Base-by-base conservation (phyloP, 441 rosid species). In the Gossypium schwendimanii region DNA sequence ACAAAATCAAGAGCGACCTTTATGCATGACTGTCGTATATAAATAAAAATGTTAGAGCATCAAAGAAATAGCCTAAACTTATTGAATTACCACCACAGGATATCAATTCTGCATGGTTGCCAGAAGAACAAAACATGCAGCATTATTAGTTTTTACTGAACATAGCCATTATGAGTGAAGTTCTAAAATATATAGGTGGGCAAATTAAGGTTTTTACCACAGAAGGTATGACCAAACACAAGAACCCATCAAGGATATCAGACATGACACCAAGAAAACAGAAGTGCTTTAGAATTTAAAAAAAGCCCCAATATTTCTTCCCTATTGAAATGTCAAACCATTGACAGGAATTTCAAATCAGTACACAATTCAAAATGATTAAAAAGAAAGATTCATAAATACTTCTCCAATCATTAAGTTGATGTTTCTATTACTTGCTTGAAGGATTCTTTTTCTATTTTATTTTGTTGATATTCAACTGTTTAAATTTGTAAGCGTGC, bases 1-100 rank as follows among this genome's bases (percentile, higher is more conserved):
- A 81, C 84, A 70, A 83, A 83, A 69, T 83, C 79, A 55, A 79
- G 81, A 10, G 81, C 84, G 9, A 79, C 82, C 73, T 79, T 81
- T 76, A 81, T 81, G 79, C 87, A 84, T 6, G 84, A 84, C 87
- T 84, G 77, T 68, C 18, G 1, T 15, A 52, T 6, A 52, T 28
- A 68, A 47, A 41, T 39, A 61, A 0, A 0, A 39, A 61, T 23
- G 20, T 8, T 60, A 69, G 47, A 66, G 14, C 26, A 12, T 69
- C 47, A 76, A 23, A 66, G 15, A 73, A 10, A 75, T 45, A 15
- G 18, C 64, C 15, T 39, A 23, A 3, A 12, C 45, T 1, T 14
- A 57, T 64, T 41, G 68, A 69, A 6, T 24, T 11, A 49, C 10
- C 24, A 67, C 15, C n/a, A 26, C 17, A 3, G 24, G 44, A 33